Conservation (phyloP, 306 rosid genomes). For the Inga oerstediana region DNA sequence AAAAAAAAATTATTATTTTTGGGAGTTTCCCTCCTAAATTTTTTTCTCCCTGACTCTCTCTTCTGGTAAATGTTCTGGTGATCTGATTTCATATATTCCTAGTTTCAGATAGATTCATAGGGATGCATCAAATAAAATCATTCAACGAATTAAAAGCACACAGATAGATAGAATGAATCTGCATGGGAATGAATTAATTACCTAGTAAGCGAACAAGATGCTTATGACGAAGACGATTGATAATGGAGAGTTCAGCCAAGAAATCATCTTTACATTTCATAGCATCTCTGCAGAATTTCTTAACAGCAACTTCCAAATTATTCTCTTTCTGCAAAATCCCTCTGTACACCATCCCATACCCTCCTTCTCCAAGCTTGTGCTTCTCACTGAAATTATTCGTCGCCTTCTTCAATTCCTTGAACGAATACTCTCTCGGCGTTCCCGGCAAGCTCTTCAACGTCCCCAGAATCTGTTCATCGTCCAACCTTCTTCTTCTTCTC, state of each 20-base stretch:
- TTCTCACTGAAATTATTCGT: constrained; percentile 65
- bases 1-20: too few relatives aligned
- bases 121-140: not conserved
- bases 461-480: constrained; percentile 52
- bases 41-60: too few relatives aligned
- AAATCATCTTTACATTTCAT: constrained; percentile 74
- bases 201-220: constrained; percentile 70
- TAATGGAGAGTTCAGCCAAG: constrained; percentile 73
- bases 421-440: constrained; percentile 64
- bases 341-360: constrained; percentile 70
- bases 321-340: constrained; percentile 51
- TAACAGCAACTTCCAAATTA: constrained; percentile 61
- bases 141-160: not conserved
- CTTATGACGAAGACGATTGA: constrained; percentile 81
- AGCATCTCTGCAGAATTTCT: constrained; percentile 66
- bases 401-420: constrained; percentile 66
- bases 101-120: not conserved
- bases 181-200: constrained; percentile 5
- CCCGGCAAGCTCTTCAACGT: constrained; percentile 73
- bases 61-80: not conserved
- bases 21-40: too few relatives aligned
- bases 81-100: not conserved
- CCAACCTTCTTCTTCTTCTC: constrained; percentile 14
- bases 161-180: not conserved
- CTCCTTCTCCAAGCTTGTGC: constrained; percentile 69